Evolutionary conservation across 1,284 basidiomycete species (phyloP).

Genomic region (Austroboletus niveus): DNA sequence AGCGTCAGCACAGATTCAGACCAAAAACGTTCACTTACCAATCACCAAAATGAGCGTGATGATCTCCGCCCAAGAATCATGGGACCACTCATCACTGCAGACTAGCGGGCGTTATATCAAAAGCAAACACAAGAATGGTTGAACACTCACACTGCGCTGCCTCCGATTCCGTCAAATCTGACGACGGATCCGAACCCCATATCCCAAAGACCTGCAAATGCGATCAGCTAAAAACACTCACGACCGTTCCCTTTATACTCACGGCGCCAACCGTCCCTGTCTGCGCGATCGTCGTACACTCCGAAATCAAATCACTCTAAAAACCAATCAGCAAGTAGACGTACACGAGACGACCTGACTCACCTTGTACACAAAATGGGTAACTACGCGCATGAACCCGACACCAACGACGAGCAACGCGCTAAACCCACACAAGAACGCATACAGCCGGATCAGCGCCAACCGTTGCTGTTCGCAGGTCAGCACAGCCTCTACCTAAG

Average conservation of each 20-base stretch:
- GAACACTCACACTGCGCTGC: slow-evolving; percentile 24
- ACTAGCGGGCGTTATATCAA: slow-evolving; percentile 11
- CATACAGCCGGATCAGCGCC: slow-evolving; percentile 53
- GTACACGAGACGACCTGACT: not conserved
- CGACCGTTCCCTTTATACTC: slow-evolving; percentile 5
- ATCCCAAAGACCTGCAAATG: slow-evolving; percentile 27
- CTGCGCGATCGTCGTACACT: slow-evolving; percentile 20
- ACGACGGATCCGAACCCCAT: slow-evolving; percentile 21
- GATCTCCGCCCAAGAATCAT: slow-evolving; percentile 32
- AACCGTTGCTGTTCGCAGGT: slow-evolving; percentile 53
- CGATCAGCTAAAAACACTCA: slow-evolving; percentile 9
- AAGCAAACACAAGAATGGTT: not conserved
- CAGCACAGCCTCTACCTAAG: not conserved
- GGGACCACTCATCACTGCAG: slow-evolving; percentile 39
- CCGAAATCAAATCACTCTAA: slow-evolving; percentile 32
- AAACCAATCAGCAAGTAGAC: slow-evolving; percentile 12
- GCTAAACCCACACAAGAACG: slow-evolving; percentile 50
- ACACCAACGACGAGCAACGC: slow-evolving; percentile 52
- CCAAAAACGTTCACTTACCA: slow-evolving; percentile 23
- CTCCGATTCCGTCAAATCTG: slow-evolving; percentile 1
- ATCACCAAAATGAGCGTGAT: slow-evolving; percentile 14
- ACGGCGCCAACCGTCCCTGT: slow-evolving; percentile 22
- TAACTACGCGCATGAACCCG: slow-evolving; percentile 54
- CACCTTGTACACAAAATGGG: slow-evolving; percentile 71
- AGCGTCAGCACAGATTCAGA: not conserved